These are phyloP conservation scores for Plectosphaerella cucumerina DNA, from an alignment of 2,329 filamentous ascomycete genomes.

Conservation along the genomic window DNA sequence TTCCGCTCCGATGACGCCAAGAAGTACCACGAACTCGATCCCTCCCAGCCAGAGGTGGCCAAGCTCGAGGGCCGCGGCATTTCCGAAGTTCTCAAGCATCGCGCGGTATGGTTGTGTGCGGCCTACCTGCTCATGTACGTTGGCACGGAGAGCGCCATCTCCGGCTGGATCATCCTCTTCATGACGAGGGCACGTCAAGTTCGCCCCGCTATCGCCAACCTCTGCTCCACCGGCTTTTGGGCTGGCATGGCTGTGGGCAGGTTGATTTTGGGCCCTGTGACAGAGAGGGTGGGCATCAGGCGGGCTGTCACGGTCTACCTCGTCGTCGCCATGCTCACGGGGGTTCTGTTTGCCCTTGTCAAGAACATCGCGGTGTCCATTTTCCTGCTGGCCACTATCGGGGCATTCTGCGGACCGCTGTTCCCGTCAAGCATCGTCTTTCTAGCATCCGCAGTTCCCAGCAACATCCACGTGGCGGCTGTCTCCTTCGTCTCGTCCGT, in stretches of 20 bases:
- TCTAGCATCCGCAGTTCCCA: slow-evolving; percentile 4
- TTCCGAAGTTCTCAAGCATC: slow-evolving; percentile 18
- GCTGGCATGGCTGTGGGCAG: slow-evolving; percentile 37
- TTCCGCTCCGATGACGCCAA: slow-evolving; percentile 61
- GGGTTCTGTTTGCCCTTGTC: slow-evolving; percentile 4
- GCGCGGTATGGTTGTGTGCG: slow-evolving; percentile 34
- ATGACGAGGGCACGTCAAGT: slow-evolving; percentile 34
- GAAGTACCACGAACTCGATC: slow-evolving; percentile 42
- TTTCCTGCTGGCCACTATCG: slow-evolving; percentile 5
- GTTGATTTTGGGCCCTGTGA: slow-evolving; percentile 24
- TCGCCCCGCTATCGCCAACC: slow-evolving; percentile 27
- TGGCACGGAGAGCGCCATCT: slow-evolving; percentile 38
- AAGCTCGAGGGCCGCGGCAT: slow-evolving; percentile 13
- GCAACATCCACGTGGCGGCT: slow-evolving; percentile 33
- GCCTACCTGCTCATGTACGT: slow-evolving; percentile 38
- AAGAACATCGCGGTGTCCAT: slow-evolving; percentile 4
- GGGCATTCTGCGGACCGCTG: slow-evolving; percentile 11
- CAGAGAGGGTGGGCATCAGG: slow-evolving; percentile 22
- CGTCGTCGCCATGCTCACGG: not conserved
- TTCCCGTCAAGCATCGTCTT: slow-evolving; percentile 9
- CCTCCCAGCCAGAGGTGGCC: slow-evolving; percentile 18
- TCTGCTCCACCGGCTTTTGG: slow-evolving; percentile 39
- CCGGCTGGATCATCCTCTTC: slow-evolving; percentile 41
- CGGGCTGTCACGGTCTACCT: slow-evolving; percentile 5
- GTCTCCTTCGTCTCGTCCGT: slow-evolving; percentile 39